Percentiles rank a stretch among this genome's conserved stretches.
Evolutionary conservation across 2,329 filamentous ascomycete genomes (phyloP).

Genomic region (Amauroascus niger): DNA sequence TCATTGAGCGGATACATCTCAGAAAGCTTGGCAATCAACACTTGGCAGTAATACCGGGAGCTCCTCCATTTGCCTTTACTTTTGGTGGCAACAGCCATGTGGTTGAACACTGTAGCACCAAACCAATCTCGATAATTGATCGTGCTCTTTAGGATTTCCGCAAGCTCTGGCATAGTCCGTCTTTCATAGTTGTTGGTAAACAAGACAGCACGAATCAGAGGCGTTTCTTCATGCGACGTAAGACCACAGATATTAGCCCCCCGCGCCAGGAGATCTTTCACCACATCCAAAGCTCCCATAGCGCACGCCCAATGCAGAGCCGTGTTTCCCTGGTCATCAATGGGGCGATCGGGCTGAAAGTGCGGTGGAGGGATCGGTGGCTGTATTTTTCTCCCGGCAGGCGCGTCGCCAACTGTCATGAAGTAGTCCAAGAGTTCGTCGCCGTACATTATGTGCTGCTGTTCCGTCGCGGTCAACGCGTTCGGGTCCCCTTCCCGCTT

Average conservation of each 20-base stretch:
- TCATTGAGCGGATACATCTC: conserved; percentile 66
- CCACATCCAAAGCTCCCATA: conserved; percentile 91
- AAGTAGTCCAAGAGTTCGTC: conserved; percentile 96
- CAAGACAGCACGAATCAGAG: conserved; percentile 84
- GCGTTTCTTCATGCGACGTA: conserved; percentile 69
- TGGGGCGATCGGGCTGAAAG: conserved; percentile 83
- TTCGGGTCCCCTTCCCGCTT: conserved; percentile 57
- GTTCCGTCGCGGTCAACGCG: conserved; percentile 43
- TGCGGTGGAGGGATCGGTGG: conserved; percentile 72
- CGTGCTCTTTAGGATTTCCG: conserved; percentile 74
- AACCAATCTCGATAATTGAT: conserved; percentile 69
- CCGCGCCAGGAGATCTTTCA: conserved; percentile 74
- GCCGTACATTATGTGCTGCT: conserved; percentile 81
- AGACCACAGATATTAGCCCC: conserved; percentile 63
- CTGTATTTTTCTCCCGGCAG: conserved; percentile 47
- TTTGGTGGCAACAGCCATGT: conserved; percentile 80
- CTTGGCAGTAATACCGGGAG: conserved; percentile 87
- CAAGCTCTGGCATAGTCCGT: conserved; percentile 73
- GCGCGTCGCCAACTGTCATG: conserved; percentile 69
- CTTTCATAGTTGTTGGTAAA: conserved; percentile 98
- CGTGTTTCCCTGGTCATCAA: conserved; percentile 85
- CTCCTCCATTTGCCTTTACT: conserved; percentile 79
- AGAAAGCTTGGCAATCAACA: conserved; percentile 74
- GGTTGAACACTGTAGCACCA: conserved; percentile 84
- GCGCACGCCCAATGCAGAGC: conserved; percentile 94